Conservation (phyloP, 176 grass and related monocot genomes). For the Guadua angustifolia region DNA sequence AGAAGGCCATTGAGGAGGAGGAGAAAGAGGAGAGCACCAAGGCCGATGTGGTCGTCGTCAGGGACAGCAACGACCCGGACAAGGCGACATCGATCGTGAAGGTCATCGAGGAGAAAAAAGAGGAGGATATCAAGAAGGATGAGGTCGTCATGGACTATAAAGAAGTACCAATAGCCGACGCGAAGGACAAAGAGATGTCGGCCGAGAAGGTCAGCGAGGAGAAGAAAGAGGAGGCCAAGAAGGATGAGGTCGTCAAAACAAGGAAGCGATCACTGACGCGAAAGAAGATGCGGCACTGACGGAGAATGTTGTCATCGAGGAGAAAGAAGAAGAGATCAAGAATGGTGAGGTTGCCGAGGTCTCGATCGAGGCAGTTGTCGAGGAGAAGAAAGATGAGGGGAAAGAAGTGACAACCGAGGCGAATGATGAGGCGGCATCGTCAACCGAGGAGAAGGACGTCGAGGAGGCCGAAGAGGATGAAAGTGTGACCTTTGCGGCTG, state of each 20-base stretch:
- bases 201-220: not conserved
- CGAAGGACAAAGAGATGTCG: slow-evolving; percentile 30
- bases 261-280: not conserved
- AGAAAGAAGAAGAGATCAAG: slow-evolving; percentile 22
- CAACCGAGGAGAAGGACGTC: slow-evolving; percentile 4
- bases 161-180: not conserved
- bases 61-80: not conserved
- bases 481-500: not conserved
- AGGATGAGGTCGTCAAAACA: slow-evolving; percentile 42
- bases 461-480: slow-evolving; percentile 31
- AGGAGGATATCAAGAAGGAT: slow-evolving; percentile 28
- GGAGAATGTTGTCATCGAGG: not conserved
- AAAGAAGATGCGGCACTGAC: not conserved
- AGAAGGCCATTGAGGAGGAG: not conserved
- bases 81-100: not conserved
- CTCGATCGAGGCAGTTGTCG: not conserved
- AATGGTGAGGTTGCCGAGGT: not conserved
- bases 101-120: slow-evolving; percentile 29
- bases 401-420: slow-evolving; percentile 12
- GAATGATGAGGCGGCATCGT: slow-evolving; percentile 19
- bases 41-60: not conserved
- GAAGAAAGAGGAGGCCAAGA: slow-evolving; percentile 34
- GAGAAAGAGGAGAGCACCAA: not conserved
- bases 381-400: slow-evolving; percentile 21
- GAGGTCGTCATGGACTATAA: not conserved